These are phyloP conservation scores for Sphagnum magellanicum DNA, from an alignment of 228 moss, liverwort and hornwort genomes.

Conservation along the genomic window DNA sequence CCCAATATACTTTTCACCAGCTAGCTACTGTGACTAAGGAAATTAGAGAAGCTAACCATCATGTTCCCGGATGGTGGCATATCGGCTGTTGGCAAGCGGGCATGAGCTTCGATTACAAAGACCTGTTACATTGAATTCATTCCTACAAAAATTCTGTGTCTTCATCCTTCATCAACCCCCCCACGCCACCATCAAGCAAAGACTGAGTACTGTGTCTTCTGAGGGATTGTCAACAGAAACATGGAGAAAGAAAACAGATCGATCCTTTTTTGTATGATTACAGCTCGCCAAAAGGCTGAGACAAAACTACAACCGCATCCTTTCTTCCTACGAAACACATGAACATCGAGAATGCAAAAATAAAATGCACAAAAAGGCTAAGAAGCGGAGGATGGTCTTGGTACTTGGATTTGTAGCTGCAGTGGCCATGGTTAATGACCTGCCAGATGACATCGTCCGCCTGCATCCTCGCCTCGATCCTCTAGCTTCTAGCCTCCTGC, in stretches of 20 bases:
- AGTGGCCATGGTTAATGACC: slow-evolving; percentile 85
- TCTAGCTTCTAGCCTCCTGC: too few relatives aligned
- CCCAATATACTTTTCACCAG: too few relatives aligned
- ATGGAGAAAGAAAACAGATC: too few relatives aligned
- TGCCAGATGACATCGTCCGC: slow-evolving; percentile 98
- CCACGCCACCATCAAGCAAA: too few relatives aligned
- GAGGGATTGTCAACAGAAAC: too few relatives aligned
- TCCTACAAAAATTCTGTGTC: slow-evolving; percentile 55
- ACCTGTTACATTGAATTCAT: slow-evolving; percentile 61
- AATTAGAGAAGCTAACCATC: slow-evolving; percentile 37
- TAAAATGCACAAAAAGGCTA: too few relatives aligned
- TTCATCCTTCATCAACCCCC: slow-evolving; percentile 15
- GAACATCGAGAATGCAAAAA: too few relatives aligned
- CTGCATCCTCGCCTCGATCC: slow-evolving; percentile 43
- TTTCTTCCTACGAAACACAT: too few relatives aligned
- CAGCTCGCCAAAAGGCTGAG: too few relatives aligned
- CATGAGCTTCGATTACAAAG: slow-evolving; percentile 94
- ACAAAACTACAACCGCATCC: too few relatives aligned
- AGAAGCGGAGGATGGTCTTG: neutral
- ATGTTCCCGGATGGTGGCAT: slow-evolving; percentile 88
- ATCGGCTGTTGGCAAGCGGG: slow-evolving; percentile 89
- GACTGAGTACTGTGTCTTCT: too few relatives aligned
- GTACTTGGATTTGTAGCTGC: slow-evolving; percentile 92
- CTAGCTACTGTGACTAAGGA: neutral
- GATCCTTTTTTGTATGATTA: too few relatives aligned